Conservation (phyloP, 176 grass and related monocot species). For the Urochloa ruziziensis region DNA sequence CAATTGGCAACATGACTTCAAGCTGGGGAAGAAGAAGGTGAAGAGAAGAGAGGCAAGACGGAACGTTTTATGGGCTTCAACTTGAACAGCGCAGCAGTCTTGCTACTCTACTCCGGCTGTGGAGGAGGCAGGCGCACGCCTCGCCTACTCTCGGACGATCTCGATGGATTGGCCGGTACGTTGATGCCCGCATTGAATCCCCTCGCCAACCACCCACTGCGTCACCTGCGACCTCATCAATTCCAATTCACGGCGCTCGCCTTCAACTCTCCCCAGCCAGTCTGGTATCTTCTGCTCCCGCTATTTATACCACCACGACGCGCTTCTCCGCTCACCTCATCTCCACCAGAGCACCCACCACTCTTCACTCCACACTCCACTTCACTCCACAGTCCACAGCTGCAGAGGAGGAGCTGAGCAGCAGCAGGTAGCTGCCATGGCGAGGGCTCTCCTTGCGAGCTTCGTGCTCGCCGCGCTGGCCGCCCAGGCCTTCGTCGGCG, state of each 20-base stretch:
- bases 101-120: background rate
- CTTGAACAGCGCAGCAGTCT: background rate
- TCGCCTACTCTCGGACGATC: background rate
- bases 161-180: background rate
- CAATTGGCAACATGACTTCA: no score
- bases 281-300: conserved; percentile 35
- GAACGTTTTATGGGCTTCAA: background rate
- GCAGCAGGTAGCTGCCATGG: conserved; percentile 8
- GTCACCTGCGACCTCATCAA: conserved; percentile 41
- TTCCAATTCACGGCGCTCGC: conserved; percentile 39
- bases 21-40: no score
- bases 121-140: background rate
- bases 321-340: background rate
- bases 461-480: conserved; percentile 42
- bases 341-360: background rate
- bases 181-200: conserved; percentile 32
- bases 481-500: conserved; percentile 28
- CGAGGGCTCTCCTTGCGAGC: conserved; percentile 20
- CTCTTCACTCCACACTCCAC: background rate
- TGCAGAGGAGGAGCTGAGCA: background rate
- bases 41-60: background rate
- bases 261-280: conserved; percentile 40
- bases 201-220: conserved; percentile 38
- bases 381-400: background rate
- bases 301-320: conserved; percentile 39